Evolutionary conservation across 2,329 filamentous ascomycete genomes (phyloP), one percentile per base, ranked within the genome.

Genomic region (Ramichloridium luteum): DNA sequence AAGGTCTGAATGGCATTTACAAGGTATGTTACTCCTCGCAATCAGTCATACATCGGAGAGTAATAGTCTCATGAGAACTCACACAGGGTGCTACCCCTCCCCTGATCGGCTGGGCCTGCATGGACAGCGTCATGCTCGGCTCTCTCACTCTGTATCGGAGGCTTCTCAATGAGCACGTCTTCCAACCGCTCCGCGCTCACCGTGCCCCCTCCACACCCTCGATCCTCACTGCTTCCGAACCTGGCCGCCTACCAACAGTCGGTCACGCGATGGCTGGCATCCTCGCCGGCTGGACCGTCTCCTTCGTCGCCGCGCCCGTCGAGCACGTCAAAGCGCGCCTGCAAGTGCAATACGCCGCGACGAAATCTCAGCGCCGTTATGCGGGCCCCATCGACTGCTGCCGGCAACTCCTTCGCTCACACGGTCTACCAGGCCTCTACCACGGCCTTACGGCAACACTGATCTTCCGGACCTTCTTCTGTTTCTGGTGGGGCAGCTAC

Each of bases 401-500:
- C 22, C 60, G 58, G 45, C 88, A 84, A 58, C 74, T 83, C 27
- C 50, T 66, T 29, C 53, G 55, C 15, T 49, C 55, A 30, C 84
- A 96, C 55, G 88, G 90, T 27, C 48, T 94, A 3, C 53, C 59
- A 13, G 90, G 88, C 20, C 57, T 98, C 5, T 98, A 88, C 57
- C 85, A 84, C 53, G 90, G 90, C 1, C 68, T 98, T 9, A 65
- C 60, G 22, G 82, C 90, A 1, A 96, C 90, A 0, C 64, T 96
- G 29, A 58, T 96, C 28, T 96, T 96, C 63, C 73, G 90, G 12
- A 74, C 76, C 10, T 93, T 88, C 62, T 98, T 98, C 67, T 94
- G 93, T 68, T 90, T 79, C 64, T 96, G 86, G 86, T 98, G 90
- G 90, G 77, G 77, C n/a, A 80, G 76, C 22, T 98, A 98, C 62